Base-by-base conservation (phyloP, 306 rosid genomes). In the Elaeagnus macrophylla region DNA sequence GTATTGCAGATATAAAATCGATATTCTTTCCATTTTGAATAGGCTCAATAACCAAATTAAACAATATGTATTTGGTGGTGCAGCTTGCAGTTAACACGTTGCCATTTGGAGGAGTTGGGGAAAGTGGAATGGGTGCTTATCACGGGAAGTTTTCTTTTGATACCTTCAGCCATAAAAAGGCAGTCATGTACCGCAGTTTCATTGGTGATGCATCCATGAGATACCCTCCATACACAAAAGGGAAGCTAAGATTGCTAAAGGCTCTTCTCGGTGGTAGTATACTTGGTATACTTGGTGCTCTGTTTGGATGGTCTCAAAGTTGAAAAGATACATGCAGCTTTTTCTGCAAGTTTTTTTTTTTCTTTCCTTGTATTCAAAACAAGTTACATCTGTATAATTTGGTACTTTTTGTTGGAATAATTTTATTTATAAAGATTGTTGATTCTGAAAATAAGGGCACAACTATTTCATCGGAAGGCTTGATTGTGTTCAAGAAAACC, bases 101-200 rank as follows among this genome's bases (percentile, higher is more conserved):
- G 51, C 99, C 99, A 15, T 93, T 93, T 72, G 99, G 99, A 41
- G 99, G 99, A 77, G 95, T 93, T 54, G 96, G 95, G 64, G 99
- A 93, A 56, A 93, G 99, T 66, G 99, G 99, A 71, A 64, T 82
- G 68, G 99, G 99, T 59, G 59, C 96, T 54, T 87, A 87, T 74
- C 99, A 93, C 56, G 99, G 99, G 48, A 93, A 93, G 64, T 93
- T 87, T 72, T 88, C 99, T 7, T 93, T 93, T 50, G 99, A 93
- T 54, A 84, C 94, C 37, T 88, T 93, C 59, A 87, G 84, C 77
- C 99, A 93, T 70, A 87, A 93, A 76, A 93, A 93, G 65, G 95
- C 84, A 20, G 96, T 93, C 64, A 61, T 93, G 9, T 93, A 88
- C 70, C 96, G 96, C 10, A 65, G 89, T 41, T 93, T 87, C 35